phyloP scores from a whole-genome alignment of 2,329 filamentous ascomycete genomes.

The Penicillium brasilianum region DNA sequence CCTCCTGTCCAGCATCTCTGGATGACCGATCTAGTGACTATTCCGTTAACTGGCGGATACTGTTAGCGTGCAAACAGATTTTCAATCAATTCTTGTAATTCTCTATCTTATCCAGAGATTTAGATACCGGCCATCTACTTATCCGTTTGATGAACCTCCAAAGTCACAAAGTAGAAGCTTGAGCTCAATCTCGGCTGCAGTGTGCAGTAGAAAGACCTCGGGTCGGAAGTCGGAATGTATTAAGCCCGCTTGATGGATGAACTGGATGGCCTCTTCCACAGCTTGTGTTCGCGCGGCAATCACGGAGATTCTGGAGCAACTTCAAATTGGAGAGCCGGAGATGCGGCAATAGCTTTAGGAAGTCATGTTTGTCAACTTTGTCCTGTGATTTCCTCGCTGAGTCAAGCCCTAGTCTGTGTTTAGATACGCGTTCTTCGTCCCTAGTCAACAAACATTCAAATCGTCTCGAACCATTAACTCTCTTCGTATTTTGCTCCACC shows the following conservation, averaged over 20 bases:
- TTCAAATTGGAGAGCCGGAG: neutral
- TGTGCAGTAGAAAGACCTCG: neutral
- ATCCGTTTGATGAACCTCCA: neutral
- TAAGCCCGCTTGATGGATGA: neutral
- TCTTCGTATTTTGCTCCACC: neutral
- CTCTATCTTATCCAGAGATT: neutral
- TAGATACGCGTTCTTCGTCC: neutral
- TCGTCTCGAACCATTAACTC: neutral
- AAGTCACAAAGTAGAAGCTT: neutral
- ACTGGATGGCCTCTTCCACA: neutral
- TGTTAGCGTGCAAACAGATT: neutral
- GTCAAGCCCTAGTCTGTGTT: neutral
- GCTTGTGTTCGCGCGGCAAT: neutral
- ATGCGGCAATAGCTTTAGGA: neutral
- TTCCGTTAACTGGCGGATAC: neutral
- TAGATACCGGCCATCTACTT: neutral
- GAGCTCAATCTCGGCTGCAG: neutral
- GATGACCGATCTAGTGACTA: neutral
- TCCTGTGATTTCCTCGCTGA: neutral
- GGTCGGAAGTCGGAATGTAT: neutral
- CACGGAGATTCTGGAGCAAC: neutral
- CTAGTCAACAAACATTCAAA: neutral
- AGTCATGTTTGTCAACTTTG: neutral
- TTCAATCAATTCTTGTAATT: neutral
- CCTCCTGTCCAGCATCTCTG: neutral